Evolutionary conservation across 1,139 yeast genomes (phyloP).

Genomic region (Geotrichum reessii): DNA sequence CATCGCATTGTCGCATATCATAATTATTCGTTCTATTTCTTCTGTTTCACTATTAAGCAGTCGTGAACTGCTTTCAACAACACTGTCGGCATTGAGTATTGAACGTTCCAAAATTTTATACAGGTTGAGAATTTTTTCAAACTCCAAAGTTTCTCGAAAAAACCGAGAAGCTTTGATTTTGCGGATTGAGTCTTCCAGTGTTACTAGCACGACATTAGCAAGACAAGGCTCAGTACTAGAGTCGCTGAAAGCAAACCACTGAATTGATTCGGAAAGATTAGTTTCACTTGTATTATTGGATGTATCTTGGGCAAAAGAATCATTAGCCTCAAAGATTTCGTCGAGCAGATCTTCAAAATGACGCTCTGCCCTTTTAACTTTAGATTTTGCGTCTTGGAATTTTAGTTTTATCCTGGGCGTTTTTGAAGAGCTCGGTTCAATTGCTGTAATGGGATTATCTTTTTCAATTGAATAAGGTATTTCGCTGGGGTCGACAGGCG

Average conservation of each 20-base stretch:
- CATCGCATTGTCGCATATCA: slow-evolving; percentile 31
- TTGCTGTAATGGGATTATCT: slow-evolving; percentile 16
- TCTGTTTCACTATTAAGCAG: slow-evolving; percentile 11
- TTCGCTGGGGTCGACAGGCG: slow-evolving; percentile 10
- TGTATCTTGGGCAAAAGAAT: slow-evolving; percentile 15
- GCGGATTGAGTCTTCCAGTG: slow-evolving; percentile 21
- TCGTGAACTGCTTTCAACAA: slow-evolving; percentile 16
- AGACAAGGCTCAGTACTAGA: slow-evolving; percentile 19
- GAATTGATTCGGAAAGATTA: slow-evolving; percentile 19
- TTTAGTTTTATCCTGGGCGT: slow-evolving; percentile 4
- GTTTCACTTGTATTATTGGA: slow-evolving; percentile 1
- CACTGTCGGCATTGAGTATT: slow-evolving; percentile 15
- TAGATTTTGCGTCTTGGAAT: slow-evolving; percentile 12
- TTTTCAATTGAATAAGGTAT: slow-evolving; percentile 13
- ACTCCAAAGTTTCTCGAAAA: slow-evolving; percentile 18
- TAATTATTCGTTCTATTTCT: slow-evolving; percentile 8
- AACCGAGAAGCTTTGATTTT: slow-evolving; percentile 17
- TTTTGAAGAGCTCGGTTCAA: slow-evolving; percentile 5
- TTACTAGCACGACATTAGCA: slow-evolving; percentile 20
- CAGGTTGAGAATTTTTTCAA: slow-evolving; percentile 22
- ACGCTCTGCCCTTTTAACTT: slow-evolving; percentile 16
- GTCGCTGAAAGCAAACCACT: slow-evolving; percentile 15
- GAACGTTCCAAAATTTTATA: slow-evolving; percentile 22
- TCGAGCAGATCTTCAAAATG: slow-evolving; percentile 19
- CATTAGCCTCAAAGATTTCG: slow-evolving; percentile 26